A percentile compares a stretch with the other conserved stretches of the same genome.
Conservation (phyloP, 2,329 filamentous ascomycete genomes). For the Plenodomus biglobosus region DNA sequence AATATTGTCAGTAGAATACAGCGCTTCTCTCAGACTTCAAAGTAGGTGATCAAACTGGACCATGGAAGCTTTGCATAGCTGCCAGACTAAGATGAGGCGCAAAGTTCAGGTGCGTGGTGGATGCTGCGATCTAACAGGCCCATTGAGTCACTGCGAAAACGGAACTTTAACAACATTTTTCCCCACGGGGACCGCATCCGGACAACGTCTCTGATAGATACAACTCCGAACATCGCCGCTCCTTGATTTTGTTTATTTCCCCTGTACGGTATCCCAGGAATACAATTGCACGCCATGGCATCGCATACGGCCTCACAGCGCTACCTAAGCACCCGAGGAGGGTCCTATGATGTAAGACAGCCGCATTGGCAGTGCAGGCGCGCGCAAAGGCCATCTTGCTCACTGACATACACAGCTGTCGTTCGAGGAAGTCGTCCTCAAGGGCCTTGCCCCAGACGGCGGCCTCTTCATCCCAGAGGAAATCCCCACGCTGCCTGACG, state of each 20-base stretch:
- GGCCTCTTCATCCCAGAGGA: slow-evolving; percentile 87
- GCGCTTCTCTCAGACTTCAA: not conserved
- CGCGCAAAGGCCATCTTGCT: not conserved
- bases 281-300: slow-evolving; percentile 36
- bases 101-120: slow-evolving; percentile 4
- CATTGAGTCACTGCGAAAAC: slow-evolving; percentile 33
- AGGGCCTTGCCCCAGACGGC: slow-evolving; percentile 82
- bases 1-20: too few relatives aligned
- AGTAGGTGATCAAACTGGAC: not conserved
- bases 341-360: slow-evolving; percentile 60
- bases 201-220: slow-evolving; percentile 11
- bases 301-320: slow-evolving; percentile 59
- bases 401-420: slow-evolving; percentile 63
- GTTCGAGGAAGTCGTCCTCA: slow-evolving; percentile 88
- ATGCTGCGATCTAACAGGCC: slow-evolving; percentile 8
- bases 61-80: not conserved
- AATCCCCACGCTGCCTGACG: slow-evolving; percentile 65
- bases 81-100: too few relatives aligned
- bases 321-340: slow-evolving; percentile 65
- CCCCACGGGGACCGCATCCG: slow-evolving; percentile 26
- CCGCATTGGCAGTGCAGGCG: not conserved
- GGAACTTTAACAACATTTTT: slow-evolving; percentile 29
- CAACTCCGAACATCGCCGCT: not conserved
- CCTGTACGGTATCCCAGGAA: slow-evolving; percentile 3
- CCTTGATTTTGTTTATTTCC: not conserved